Evolutionary conservation across 140 eudicot species (phyloP).

Genomic region (Flaveria floridana): DNA sequence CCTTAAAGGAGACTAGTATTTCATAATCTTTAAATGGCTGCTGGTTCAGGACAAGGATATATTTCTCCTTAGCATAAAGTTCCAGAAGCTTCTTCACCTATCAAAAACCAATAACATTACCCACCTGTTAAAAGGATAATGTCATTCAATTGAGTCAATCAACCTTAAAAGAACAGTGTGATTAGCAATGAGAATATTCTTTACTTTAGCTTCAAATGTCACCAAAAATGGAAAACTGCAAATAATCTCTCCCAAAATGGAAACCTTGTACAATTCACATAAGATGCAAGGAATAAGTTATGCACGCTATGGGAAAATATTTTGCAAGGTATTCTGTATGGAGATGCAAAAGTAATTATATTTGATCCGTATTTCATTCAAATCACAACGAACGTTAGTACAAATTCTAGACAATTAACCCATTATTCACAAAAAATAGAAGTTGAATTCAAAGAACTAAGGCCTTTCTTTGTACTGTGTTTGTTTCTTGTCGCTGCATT

Average conservation of each 20-base stretch:
- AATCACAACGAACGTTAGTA: too few relatives aligned
- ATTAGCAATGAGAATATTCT: background rate
- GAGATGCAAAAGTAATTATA: too few relatives aligned
- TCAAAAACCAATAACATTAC: slow-evolving; percentile 12
- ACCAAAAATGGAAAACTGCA: background rate
- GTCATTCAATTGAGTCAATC: slow-evolving; percentile 1
- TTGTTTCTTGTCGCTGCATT: background rate
- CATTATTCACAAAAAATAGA: too few relatives aligned
- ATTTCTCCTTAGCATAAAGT: slow-evolving; percentile 62
- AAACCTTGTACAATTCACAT: background rate
- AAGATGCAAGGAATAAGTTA: background rate
- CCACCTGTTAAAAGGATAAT: background rate
- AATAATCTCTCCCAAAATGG: background rate
- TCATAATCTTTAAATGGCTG: slow-evolving; percentile 56
- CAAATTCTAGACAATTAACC: too few relatives aligned
- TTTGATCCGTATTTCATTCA: too few relatives aligned
- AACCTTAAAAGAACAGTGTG: background rate
- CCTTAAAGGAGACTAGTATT: slow-evolving; percentile 82
- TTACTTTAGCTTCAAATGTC: background rate
- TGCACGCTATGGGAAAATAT: background rate
- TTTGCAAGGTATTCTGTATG: too few relatives aligned
- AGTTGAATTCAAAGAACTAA: too few relatives aligned
- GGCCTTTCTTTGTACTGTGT: too few relatives aligned
- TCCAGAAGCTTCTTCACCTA: slow-evolving; percentile 65
- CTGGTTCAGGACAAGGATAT: slow-evolving; percentile 68